Conservation (phyloP, 163 green algal genomes). For the Trebouxia gelatinosa region DNA sequence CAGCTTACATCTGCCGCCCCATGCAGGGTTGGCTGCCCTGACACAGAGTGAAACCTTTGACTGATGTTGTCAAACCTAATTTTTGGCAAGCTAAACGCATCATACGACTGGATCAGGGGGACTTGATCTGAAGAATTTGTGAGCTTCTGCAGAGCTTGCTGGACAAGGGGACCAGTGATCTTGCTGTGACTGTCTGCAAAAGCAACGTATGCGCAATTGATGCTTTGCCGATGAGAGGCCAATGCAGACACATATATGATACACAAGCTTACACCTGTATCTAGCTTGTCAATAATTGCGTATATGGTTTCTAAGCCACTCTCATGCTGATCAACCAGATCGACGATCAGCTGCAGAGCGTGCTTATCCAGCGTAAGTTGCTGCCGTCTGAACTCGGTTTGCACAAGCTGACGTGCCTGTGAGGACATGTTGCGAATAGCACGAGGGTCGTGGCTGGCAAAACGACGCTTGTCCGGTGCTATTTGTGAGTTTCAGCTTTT, state of each 20-base stretch:
- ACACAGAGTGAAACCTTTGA: constrained; percentile 55
- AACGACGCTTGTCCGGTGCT: no score
- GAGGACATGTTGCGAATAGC: no score
- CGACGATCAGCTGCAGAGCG: constrained; percentile 12
- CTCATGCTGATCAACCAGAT: background rate
- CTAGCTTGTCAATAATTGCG: constrained; percentile 13
- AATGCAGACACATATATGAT: no score
- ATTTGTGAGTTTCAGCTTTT: no score
- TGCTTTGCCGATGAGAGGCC: no score
- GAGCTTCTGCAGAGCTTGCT: constrained; percentile 30
- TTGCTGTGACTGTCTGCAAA: constrained; percentile 7
- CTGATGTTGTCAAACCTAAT: constrained; percentile 71
- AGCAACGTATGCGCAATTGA: no score
- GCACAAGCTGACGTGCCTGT: constrained; percentile 12
- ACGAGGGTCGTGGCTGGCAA: no score
- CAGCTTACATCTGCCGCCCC: constrained; percentile 49
- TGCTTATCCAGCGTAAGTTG: constrained; percentile 34
- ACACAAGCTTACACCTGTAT: no score
- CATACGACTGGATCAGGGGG: constrained; percentile 57
- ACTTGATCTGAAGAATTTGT: background rate
- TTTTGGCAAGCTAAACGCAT: constrained; percentile 68
- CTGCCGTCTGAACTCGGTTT: constrained; percentile 22
- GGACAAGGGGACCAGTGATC: background rate
- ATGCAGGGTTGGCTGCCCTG: constrained; percentile 29
- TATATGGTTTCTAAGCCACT: constrained; percentile 10